These are phyloP conservation scores for Capsella rubella DNA, from an alignment of 441 rosid genomes.

Conservation along the genomic window DNA sequence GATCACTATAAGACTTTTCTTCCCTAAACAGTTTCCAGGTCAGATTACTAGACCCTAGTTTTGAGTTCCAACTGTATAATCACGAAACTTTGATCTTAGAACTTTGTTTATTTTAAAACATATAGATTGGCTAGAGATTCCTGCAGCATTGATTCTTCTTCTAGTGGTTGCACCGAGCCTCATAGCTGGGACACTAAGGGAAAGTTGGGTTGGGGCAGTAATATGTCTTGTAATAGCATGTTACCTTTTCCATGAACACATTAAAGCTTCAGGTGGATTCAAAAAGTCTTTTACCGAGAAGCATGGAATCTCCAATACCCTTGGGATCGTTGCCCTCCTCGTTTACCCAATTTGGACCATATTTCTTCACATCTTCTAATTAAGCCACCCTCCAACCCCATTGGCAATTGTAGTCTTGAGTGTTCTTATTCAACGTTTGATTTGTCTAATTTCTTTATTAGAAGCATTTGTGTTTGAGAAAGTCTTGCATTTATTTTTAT, in stretches of 20 bases:
- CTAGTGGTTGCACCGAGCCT: slow-evolving; percentile 69
- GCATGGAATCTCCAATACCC: slow-evolving; percentile 73
- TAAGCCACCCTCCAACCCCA: slow-evolving; percentile 12
- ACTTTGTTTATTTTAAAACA: background rate
- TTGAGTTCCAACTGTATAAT: background rate
- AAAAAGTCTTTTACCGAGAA: slow-evolving; percentile 65
- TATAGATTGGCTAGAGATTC: slow-evolving; percentile 84
- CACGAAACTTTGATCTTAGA: background rate
- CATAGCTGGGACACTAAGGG: slow-evolving; percentile 59
- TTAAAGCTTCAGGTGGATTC: slow-evolving; percentile 81
- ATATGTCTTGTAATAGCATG: slow-evolving; percentile 75
- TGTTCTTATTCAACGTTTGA: background rate
- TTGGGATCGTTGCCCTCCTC: slow-evolving; percentile 67
- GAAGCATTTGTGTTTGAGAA: background rate
- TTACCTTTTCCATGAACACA: slow-evolving; percentile 81
- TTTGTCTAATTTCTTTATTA: background rate
- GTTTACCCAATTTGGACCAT: slow-evolving; percentile 81
- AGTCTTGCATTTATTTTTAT: background rate
- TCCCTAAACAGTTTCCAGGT: slow-evolving; percentile 70
- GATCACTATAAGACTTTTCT: slow-evolving; percentile 69
- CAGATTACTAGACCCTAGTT: background rate
- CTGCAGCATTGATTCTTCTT: slow-evolving; percentile 70
- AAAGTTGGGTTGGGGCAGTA: slow-evolving; percentile 57
- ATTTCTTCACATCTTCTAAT: slow-evolving; percentile 52
- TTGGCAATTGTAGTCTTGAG: slow-evolving; percentile 1